Base-by-base conservation (phyloP, 345 rosid species). In the Aquilaria sinensis region DNA sequence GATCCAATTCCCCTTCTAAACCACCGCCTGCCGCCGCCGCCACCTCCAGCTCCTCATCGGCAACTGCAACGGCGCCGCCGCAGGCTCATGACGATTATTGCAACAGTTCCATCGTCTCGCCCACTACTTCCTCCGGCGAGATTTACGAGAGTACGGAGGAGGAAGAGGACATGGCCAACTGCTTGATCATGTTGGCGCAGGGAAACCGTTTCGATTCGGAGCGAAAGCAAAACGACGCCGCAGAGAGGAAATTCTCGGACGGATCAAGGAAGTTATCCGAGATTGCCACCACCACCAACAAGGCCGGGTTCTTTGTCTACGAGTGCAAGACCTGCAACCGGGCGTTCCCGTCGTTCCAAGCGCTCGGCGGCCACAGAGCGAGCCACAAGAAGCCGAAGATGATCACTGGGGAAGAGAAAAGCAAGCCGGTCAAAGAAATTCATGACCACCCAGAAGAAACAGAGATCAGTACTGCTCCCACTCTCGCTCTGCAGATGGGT, bases 321-420 rank as follows among this genome's bases (percentile, higher is more conserved):
- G 96, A 95, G 79, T 95, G 99, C 74, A 90, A 89, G 71, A 85
- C 97, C 12, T 95, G 99, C 57, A 81, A 77, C 72, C 80, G 99
- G 23, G 77, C 79, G 12, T 95, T 95, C 67, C 81, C 93, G 29
- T 95, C 99, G 11, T 91, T 95, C 61, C 99, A 95, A 75, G 97
- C 99, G 11, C 77, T 95, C 6, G 99, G 99, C 3, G 97, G 99
- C 8, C 99, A 95, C 76, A 77, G 96, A 53, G 96, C 99, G 0
- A 88, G 99, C 66, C 99, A 95, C 81, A 95, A 91, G 74, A 88
- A 80, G 64, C 85, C 87, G 0, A 92, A 81, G 66, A 32, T 12
- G 9, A 47, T 50, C 57, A 30, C 68, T 12, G 31, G 57, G 0
- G 41, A 9, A 11, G 76, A 76, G 0, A 84, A 78, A 48, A 72